Base-by-base conservation (phyloP, 768 basidiomycete species). In the Lentinus brumalis region DNA sequence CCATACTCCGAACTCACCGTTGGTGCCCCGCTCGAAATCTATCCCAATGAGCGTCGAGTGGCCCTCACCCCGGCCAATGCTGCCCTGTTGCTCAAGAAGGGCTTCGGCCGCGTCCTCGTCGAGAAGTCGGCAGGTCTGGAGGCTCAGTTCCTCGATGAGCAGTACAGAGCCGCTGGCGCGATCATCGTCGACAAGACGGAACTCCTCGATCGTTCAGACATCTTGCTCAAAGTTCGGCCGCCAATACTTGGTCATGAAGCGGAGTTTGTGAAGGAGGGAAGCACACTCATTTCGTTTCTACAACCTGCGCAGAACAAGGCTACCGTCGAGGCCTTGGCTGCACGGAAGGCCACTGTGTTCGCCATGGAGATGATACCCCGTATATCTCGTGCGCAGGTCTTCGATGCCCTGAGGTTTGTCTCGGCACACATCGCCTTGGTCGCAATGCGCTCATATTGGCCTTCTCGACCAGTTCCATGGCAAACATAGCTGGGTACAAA, bases 281-380 rank as follows among this genome's bases (percentile, higher is more conserved):
- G 87, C 72, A 93, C 92, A 15, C 69, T 92, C 57, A 87, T 95
- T 60, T 92, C 91, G 7, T 91, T 95, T 73, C 73, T 95, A 67
- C 91, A 93, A 75, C 91, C 93, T 29, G 79, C 83, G 26, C 91
- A 94, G 76, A 94, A 94, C 76, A 87, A 87, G 72, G 72, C 78
- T 40, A 81, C 89, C 51, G 85, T 94, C 29, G 86, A 93, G 67
- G 79, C 80, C 51, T 77, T 94, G 63, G 82, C 87, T n/a, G 74
- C 80, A 35, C 82, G 84, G 56, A 84, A 84, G 63, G 79, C 88
- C 57, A 91, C 86, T 65, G 85, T 84, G 30, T 91, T 95, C 69
- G 92, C 89, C 71, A 95, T 95, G 93, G 93, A 95, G 70, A 85
- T 88, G 83, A 92, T 95, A 78, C 93, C 93, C 67, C 84, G 93